Conservation (phyloP, 345 rosid species). For the Populus nigra region DNA sequence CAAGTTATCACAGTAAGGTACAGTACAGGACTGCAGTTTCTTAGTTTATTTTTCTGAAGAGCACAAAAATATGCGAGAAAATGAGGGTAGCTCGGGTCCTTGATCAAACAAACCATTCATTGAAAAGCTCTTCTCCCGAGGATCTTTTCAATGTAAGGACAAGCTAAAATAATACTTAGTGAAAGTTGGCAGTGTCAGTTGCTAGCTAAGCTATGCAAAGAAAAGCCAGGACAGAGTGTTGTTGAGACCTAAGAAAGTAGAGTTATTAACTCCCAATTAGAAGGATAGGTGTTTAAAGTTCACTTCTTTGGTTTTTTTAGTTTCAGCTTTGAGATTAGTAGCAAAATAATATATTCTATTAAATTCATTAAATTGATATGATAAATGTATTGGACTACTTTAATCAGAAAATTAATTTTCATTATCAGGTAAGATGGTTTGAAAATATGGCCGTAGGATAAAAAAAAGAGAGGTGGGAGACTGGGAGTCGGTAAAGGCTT, state of each 20-base stretch:
- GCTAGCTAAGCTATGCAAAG: conserved; percentile 21
- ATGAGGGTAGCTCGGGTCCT: conserved; percentile 23
- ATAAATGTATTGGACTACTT: too few relatives aligned
- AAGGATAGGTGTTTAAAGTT: too few relatives aligned
- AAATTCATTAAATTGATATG: too few relatives aligned
- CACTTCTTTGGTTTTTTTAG: too few relatives aligned
- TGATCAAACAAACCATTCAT: conserved; percentile 52
- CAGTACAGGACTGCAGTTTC: background rate
- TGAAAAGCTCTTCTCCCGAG: conserved; percentile 44
- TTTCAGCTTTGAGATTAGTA: too few relatives aligned
- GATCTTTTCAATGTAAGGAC: conserved; percentile 26
- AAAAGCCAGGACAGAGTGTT: conserved; percentile 4
- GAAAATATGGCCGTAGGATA: background rate
- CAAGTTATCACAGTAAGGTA: conserved; percentile 8
- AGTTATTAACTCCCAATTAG: background rate
- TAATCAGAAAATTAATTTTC: background rate
- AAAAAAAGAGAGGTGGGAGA: background rate
- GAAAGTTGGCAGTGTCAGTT: conserved; percentile 59
- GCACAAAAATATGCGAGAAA: conserved; percentile 17
- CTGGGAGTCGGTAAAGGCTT: background rate
- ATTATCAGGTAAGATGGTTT: background rate
- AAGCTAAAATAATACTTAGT: conserved; percentile 23
- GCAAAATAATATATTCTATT: too few relatives aligned
- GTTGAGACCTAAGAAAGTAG: background rate
- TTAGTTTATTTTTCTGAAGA: background rate